phyloP scores from a whole-genome alignment of 208 protist species.

The Crithidia fasciculata region DNA sequence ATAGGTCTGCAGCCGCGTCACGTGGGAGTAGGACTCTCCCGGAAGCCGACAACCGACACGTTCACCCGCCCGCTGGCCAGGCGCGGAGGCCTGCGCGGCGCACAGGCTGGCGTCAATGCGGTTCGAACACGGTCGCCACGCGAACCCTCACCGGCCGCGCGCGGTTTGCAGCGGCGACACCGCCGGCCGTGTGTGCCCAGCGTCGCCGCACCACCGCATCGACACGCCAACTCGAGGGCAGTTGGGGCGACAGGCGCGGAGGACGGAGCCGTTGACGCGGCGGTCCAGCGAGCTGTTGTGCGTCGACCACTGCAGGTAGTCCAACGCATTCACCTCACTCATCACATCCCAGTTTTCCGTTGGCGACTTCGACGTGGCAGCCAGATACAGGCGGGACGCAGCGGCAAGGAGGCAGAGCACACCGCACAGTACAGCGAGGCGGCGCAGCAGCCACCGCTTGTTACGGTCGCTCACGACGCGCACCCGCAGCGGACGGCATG shows the following conservation, averaged over 20 bases:
- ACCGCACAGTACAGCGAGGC: neutral
- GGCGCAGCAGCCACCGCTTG: neutral
- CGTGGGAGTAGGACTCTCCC: conserved; percentile 32
- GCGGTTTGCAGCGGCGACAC: neutral
- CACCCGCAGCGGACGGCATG: no score
- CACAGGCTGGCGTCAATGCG: conserved; percentile 26
- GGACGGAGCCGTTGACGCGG: neutral
- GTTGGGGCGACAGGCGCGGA: neutral
- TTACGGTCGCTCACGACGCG: no score
- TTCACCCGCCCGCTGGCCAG: conserved; percentile 25
- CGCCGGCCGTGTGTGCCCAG: conserved; percentile 9
- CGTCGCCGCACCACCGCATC: conserved; percentile 7
- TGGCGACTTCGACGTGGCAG: neutral
- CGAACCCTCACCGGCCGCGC: conserved; percentile 4
- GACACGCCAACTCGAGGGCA: neutral
- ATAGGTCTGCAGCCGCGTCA: conserved; percentile 22
- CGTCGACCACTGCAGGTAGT: conserved; percentile 6
- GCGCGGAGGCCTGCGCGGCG: conserved; percentile 26
- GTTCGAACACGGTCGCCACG: conserved; percentile 23
- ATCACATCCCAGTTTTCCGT: no score
- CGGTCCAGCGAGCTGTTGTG: conserved; percentile 3
- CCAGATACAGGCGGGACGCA: neutral
- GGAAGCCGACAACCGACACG: conserved; percentile 21
- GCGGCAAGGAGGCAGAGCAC: neutral
- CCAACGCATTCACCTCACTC: neutral